Evolutionary conservation across 306 rosid genomes (phyloP).

Genomic region (Rosa chinensis): DNA sequence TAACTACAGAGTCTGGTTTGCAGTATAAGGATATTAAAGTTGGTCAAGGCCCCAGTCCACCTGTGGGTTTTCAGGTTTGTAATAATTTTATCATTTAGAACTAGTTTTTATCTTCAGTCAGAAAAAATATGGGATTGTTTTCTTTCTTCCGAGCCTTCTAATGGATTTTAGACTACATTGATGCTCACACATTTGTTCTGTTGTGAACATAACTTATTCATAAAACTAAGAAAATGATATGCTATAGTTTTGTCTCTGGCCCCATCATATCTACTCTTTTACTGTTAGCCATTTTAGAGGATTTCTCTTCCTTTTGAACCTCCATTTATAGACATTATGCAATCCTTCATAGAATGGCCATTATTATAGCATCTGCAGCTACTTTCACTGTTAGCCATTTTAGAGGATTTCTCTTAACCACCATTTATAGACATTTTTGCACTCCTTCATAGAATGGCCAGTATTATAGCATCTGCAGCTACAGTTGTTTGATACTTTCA

Average conservation of each 20-base stretch:
- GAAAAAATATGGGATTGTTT: neutral
- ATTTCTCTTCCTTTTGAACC: no score
- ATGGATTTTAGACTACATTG: neutral
- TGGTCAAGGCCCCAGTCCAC: slow-evolving; percentile 83
- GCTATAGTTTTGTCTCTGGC: neutral
- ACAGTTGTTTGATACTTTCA: neutral
- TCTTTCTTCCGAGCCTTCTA: neutral
- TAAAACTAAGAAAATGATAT: neutral
- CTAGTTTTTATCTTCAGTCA: neutral
- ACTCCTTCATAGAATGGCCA: neutral
- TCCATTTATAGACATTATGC: neutral
- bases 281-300: neutral
- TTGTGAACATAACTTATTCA: neutral
- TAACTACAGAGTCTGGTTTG: slow-evolving; percentile 91
- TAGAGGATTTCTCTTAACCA: no score
- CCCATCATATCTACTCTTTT: neutral
- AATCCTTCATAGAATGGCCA: neutral
- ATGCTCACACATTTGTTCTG: neutral
- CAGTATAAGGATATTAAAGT: slow-evolving; percentile 87
- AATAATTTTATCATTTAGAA: slow-evolving; percentile 11
- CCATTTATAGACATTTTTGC: neutral
- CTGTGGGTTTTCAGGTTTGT: slow-evolving; percentile 88
- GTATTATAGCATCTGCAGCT: neutral
- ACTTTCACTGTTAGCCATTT: neutral
- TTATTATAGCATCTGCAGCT: neutral